phyloP scores from a whole-genome alignment of 805 yeast genomes.

The Saturnispora ahearnii region DNA sequence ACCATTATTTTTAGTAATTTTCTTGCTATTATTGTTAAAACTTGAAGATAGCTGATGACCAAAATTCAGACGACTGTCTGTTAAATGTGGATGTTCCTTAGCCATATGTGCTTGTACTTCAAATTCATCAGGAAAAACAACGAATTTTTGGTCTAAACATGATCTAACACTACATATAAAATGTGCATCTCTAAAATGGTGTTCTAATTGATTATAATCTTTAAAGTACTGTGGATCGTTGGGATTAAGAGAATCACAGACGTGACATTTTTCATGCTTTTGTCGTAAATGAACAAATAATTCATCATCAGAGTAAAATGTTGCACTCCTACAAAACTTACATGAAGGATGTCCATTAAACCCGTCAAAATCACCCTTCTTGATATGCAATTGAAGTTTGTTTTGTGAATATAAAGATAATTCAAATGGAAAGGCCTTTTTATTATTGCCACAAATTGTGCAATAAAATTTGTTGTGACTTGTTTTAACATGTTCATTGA shows the following conservation, averaged over 20 bases:
- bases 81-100: constrained; percentile 47
- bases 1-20: constrained; percentile 6
- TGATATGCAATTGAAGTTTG: constrained; percentile 61
- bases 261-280: constrained; percentile 78
- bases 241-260: constrained; percentile 67
- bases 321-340: constrained; percentile 59
- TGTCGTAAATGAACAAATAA: constrained; percentile 73
- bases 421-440: constrained; percentile 70
- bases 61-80: constrained; percentile 42
- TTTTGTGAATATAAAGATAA: constrained; percentile 50
- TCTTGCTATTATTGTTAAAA: constrained; percentile 12
- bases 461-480: constrained; percentile 62
- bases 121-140: constrained; percentile 79
- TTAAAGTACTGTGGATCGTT: constrained; percentile 64
- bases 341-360: constrained; percentile 88
- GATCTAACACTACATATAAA: constrained; percentile 65
- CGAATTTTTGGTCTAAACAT: constrained; percentile 84
- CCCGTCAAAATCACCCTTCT: constrained; percentile 66
- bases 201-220: constrained; percentile 63
- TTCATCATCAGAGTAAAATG: constrained; percentile 88
- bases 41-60: constrained; percentile 33
- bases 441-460: constrained; percentile 66
- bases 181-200: constrained; percentile 69
- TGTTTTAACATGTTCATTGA: constrained; percentile 56
- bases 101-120: constrained; percentile 85